Evolutionary conservation across 768 basidiomycete genomes (phyloP).

Genomic region (Agaricus blazei): DNA sequence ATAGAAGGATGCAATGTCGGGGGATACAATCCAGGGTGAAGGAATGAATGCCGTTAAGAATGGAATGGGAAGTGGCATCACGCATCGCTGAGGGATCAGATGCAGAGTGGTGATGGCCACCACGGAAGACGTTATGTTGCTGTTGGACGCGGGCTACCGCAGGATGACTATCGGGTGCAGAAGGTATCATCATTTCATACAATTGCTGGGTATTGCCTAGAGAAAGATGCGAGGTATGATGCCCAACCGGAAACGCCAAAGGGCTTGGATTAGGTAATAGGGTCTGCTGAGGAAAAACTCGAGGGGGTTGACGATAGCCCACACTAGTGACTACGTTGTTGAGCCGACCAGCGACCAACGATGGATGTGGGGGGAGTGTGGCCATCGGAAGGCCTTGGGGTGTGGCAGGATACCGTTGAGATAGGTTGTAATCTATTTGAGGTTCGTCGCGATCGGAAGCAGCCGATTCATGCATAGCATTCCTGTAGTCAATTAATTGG

Average conservation of each 20-base stretch:
- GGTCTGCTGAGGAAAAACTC: constrained; percentile 51
- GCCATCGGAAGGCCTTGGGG: constrained; percentile 15
- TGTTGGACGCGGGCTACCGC: constrained; percentile 75
- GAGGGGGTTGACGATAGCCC: constrained; percentile 60
- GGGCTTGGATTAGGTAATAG: constrained; percentile 48
- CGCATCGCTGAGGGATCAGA: constrained; percentile 77
- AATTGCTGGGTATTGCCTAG: constrained; percentile 72
- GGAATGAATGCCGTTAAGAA: constrained; percentile 47
- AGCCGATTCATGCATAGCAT: constrained; percentile 13
- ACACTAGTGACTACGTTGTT: constrained; percentile 40
- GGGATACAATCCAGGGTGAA: constrained; percentile 23
- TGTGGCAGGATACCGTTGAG: constrained; percentile 34
- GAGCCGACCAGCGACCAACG: constrained; percentile 50
- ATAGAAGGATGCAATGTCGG: constrained; percentile 23
- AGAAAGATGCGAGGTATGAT: constrained; percentile 64
- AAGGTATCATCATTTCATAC: constrained; percentile 75
- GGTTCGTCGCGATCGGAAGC: constrained; percentile 37
- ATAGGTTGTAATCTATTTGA: constrained; percentile 48
- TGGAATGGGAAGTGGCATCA: constrained; percentile 61
- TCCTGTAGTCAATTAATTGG: constrained; percentile 26
- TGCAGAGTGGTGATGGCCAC: constrained; percentile 75
- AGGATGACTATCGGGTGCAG: constrained; percentile 50
- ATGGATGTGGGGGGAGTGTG: constrained; percentile 28
- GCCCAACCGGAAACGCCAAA: constrained; percentile 45
- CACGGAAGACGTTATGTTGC: constrained; percentile 69